These are phyloP conservation scores for Cladosporium sp. DNA, from an alignment of 2,329 filamentous ascomycete species.

Conservation along the genomic window DNA sequence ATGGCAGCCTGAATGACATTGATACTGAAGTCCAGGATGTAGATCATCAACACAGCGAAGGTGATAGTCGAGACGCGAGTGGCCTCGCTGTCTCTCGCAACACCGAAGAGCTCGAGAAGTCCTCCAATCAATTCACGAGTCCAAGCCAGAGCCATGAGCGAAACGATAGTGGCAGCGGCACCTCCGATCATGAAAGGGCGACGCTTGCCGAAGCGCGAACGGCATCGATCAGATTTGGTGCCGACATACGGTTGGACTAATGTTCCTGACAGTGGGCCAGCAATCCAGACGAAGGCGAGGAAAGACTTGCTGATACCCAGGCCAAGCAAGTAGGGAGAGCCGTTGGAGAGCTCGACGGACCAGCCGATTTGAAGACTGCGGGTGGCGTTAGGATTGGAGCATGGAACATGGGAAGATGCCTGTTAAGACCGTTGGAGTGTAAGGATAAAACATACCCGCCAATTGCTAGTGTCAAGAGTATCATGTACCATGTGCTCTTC, in stretches of 20 bases:
- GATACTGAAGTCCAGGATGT: constrained; percentile 89
- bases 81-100: constrained; percentile 63
- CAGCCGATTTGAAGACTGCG: constrained; percentile 85
- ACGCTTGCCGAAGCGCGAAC: constrained; percentile 52
- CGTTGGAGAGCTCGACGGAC: constrained; percentile 93
- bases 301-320: constrained; percentile 56
- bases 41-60: constrained; percentile 82
- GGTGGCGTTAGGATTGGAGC: background rate
- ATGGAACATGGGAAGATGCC: background rate
- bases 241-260: constrained; percentile 58
- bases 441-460: constrained; percentile 59
- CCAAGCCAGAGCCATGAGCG: constrained; percentile 54
- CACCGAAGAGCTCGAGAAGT: constrained; percentile 68
- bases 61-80: constrained; percentile 70
- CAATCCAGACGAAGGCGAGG: constrained; percentile 57
- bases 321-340: constrained; percentile 64
- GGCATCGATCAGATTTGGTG: constrained; percentile 54
- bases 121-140: constrained; percentile 61
- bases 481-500: constrained; percentile 83
- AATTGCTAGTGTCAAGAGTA: constrained; percentile 82
- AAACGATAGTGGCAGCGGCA: constrained; percentile 51
- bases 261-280: constrained; percentile 56
- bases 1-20: constrained; percentile 94
- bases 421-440: background rate
- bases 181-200: constrained; percentile 57